These are phyloP conservation scores for Pichia ethanolica DNA, from an alignment of 805 yeast genomes.

Conservation along the genomic window DNA sequence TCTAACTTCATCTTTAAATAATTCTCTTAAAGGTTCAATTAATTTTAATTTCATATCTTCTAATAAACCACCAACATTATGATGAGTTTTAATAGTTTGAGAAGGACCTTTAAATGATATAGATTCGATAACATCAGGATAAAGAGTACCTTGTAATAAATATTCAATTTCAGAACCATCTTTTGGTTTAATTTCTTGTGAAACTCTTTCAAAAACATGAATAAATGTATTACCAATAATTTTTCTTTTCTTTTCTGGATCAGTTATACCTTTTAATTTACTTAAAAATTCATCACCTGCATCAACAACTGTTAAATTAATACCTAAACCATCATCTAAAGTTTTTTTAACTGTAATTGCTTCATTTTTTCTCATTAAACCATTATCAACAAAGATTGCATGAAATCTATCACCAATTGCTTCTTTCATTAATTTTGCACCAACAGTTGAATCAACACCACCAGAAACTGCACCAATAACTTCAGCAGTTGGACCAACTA, in stretches of 20 bases:
- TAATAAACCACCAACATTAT: conserved; percentile 95
- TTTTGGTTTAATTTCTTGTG: conserved; percentile 82
- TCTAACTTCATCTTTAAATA: conserved; percentile 98
- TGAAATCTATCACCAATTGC: conserved; percentile 99
- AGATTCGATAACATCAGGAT: conserved; percentile 98
- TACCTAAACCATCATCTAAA: conserved; percentile 87
- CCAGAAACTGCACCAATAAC: conserved; percentile 99
- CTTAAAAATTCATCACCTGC: conserved; percentile 85
- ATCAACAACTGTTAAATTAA: conserved; percentile 89
- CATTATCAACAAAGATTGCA: conserved; percentile 96
- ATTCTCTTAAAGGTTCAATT: conserved; percentile 97
- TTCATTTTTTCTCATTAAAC: conserved; percentile 94
- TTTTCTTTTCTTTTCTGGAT: conserved; percentile 98
- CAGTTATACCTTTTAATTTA: conserved; percentile 88
- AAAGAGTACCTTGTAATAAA: conserved; percentile 92
- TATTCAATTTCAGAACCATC: conserved; percentile 88
- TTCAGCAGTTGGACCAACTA: conserved; percentile 97
- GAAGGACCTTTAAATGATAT: conserved; percentile 99
- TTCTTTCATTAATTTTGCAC: conserved; percentile 95
- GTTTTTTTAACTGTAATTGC: conserved; percentile 84
- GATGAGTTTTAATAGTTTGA: conserved; percentile 98
- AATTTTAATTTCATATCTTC: conserved; percentile 98
- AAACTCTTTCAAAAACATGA: conserved; percentile 94
- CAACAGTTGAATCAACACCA: conserved; percentile 99
- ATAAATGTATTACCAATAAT: conserved; percentile 97